Evolutionary conservation across 768 basidiomycete species (phyloP).

Genomic region (Antrodiella citrinella): DNA sequence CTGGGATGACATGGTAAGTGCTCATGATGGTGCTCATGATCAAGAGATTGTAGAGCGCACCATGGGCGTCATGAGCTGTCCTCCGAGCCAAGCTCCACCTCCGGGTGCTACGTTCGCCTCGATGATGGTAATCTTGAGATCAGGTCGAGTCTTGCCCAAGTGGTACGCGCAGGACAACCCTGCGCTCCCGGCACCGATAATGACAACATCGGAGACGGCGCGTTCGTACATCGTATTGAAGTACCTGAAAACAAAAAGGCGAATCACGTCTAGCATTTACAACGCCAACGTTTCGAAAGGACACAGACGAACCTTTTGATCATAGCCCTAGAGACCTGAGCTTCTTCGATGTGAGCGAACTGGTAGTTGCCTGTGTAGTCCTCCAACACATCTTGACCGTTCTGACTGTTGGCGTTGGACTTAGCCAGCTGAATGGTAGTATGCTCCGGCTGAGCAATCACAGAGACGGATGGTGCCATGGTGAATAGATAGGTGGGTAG

Average conservation of each 20-base stretch:
- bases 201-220: constrained; percentile 68
- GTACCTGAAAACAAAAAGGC: constrained; percentile 36
- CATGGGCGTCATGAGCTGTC: constrained; percentile 76
- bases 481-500: not conserved
- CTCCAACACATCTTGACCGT: constrained; percentile 31
- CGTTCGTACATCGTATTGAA: constrained; percentile 68
- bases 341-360: constrained; percentile 70
- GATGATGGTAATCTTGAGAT: constrained; percentile 57
- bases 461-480: constrained; percentile 33
- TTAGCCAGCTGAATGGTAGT: constrained; percentile 16
- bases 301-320: constrained; percentile 46
- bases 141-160: constrained; percentile 57
- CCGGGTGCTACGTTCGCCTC: constrained; percentile 72
- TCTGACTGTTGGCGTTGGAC: constrained; percentile 18
- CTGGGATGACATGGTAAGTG: no score
- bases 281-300: not conserved
- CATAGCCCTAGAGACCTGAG: constrained; percentile 71
- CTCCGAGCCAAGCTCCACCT: constrained; percentile 73
- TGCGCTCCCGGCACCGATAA: constrained; percentile 61
- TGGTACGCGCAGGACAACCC: constrained; percentile 71
- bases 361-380: constrained; percentile 57
- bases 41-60: constrained; percentile 31
- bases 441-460: constrained; percentile 17
- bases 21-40: no score
- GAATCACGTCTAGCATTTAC: no score